Evolutionary conservation across 495 filamentous ascomycete species (phyloP).

Genomic region (Tuber borchii): DNA sequence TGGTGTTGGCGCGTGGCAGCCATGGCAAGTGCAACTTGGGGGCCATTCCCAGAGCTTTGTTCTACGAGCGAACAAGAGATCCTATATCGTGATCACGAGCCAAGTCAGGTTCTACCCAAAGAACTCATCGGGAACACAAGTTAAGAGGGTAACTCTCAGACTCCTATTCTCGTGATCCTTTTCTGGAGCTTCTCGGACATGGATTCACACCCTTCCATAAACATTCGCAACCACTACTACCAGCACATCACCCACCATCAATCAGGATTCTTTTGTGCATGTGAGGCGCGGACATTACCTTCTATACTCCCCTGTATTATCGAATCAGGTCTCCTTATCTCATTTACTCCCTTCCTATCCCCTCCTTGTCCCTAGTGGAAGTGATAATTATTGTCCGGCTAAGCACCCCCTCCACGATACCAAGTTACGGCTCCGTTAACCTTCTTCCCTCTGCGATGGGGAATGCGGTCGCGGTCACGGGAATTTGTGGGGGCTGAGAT

Average conservation of each 20-base stretch:
- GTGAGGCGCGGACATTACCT: background rate
- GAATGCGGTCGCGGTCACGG: background rate
- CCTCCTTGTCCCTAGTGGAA: background rate
- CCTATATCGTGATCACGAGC: background rate
- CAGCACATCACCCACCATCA: background rate
- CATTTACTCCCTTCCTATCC: background rate
- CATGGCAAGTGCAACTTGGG: background rate
- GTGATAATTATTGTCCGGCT: background rate
- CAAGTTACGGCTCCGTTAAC: background rate
- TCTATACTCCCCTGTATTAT: too few species aligned
- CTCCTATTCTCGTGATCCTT: background rate
- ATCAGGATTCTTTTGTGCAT: background rate
- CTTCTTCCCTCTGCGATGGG: background rate
- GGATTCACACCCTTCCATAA: background rate
- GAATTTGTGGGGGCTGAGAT: background rate
- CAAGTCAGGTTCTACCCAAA: background rate
- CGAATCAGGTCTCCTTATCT: background rate
- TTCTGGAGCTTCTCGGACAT: background rate
- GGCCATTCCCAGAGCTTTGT: background rate
- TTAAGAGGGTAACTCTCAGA: background rate
- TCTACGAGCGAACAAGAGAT: background rate
- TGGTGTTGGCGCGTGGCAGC: background rate
- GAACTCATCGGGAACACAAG: background rate
- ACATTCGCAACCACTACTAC: background rate
- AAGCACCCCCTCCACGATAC: background rate